phyloP scores from a whole-genome alignment of 2,329 filamentous ascomycete genomes.

The Neurospora sp. region DNA sequence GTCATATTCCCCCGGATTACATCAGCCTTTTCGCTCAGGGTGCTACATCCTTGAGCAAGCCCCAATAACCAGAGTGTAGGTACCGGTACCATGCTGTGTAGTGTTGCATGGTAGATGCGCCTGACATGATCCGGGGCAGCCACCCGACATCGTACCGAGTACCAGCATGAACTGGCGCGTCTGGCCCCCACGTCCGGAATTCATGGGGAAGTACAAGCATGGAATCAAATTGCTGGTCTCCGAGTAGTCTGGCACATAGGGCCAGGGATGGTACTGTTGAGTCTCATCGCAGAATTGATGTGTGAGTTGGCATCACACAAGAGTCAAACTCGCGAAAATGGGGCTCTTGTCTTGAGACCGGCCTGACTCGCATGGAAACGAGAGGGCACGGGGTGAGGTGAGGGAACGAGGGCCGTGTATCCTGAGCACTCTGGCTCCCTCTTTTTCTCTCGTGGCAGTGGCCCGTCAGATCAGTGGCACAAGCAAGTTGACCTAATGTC shows the following conservation, averaged over 20 bases:
- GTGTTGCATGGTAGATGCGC: neutral
- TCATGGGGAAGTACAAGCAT: neutral
- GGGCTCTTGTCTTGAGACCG: neutral
- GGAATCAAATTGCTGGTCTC: neutral
- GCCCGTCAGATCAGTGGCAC: neutral
- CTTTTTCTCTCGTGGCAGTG: neutral
- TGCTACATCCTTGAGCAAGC: neutral
- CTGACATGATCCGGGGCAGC: neutral
- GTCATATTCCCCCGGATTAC: neutral
- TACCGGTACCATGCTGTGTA: neutral
- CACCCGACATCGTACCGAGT: neutral
- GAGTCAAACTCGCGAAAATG: neutral
- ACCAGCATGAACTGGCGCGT: neutral
- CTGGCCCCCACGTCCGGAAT: neutral
- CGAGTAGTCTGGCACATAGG: neutral
- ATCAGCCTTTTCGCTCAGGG: neutral
- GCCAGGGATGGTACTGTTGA: neutral
- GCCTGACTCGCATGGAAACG: neutral
- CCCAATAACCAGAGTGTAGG: neutral
- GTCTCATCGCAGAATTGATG: neutral
- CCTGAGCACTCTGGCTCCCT: neutral
- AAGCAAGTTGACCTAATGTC: neutral
- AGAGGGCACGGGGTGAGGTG: neutral
- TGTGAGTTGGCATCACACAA: neutral
- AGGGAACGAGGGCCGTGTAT: neutral